phyloP scores from a whole-genome alignment of 352 stramenopile genomes.

The Globisporangium alternatum region DNA sequence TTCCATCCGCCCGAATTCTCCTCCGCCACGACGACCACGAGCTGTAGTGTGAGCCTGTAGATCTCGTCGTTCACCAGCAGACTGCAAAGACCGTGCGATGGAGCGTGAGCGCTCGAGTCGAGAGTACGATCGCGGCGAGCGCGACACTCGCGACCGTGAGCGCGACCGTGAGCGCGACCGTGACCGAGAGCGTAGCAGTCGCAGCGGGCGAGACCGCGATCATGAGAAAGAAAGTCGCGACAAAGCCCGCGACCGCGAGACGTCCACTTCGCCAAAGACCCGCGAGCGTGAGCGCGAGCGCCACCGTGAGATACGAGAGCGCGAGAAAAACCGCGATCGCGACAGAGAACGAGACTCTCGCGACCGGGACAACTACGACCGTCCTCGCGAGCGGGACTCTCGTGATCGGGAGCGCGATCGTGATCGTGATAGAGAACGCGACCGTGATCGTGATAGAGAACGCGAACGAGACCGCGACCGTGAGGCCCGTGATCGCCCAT shows the following conservation, averaged over 20 bases:
- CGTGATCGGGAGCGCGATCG: constrained; percentile 17
- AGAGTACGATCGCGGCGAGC: constrained; percentile 22
- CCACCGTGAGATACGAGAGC: constrained; percentile 19
- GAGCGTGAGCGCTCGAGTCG: constrained; percentile 19
- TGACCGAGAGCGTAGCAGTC: constrained; percentile 5
- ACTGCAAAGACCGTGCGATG: constrained; percentile 20
- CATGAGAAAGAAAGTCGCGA: constrained; percentile 18
- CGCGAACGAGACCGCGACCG: constrained; percentile 32
- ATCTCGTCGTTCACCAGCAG: neutral
- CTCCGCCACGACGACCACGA: neutral
- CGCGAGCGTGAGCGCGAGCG: constrained; percentile 32
- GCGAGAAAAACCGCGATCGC: constrained; percentile 22
- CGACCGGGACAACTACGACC: constrained; percentile 23
- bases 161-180: constrained; percentile 19
- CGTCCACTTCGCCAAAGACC: constrained; percentile 12
- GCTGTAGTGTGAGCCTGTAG: neutral
- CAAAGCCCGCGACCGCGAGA: constrained; percentile 26
- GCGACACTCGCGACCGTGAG: constrained; percentile 3
- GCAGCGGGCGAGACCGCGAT: constrained; percentile 10
- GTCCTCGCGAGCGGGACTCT: constrained; percentile 18
- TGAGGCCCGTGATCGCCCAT: constrained; percentile 17
- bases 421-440: constrained; percentile 23
- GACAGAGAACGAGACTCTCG: constrained; percentile 23
- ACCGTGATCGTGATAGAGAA: constrained; percentile 27
- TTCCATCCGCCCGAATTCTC: neutral